These are phyloP conservation scores for Pythium catenulatum DNA, from an alignment of 352 stramenopile genomes.

Conservation along the genomic window DNA sequence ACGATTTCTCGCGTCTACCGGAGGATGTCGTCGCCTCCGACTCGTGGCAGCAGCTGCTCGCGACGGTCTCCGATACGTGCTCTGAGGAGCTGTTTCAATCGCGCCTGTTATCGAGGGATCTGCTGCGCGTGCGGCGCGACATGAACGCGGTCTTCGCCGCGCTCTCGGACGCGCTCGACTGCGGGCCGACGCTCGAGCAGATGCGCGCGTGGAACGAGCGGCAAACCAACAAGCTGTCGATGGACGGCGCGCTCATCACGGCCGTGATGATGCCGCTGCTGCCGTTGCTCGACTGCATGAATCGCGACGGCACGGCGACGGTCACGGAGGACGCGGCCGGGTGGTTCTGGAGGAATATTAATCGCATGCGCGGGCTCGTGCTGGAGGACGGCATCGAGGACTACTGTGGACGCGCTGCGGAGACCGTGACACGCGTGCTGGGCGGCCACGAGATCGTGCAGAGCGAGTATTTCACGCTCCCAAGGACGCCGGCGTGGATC, in stretches of 20 bases:
- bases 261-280: conserved; percentile 59
- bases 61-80: conserved; percentile 23
- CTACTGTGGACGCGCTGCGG: too few species aligned
- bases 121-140: conserved; percentile 61
- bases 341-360: not conserved
- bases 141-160: conserved; percentile 51
- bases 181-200: conserved; percentile 34
- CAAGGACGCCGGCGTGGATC: too few species aligned
- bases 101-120: conserved; percentile 60
- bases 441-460: too few species aligned
- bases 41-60: conserved; percentile 5
- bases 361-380: not conserved
- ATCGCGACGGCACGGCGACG: conserved; percentile 45
- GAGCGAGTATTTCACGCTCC: too few species aligned
- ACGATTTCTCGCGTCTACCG: not conserved
- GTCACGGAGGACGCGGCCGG: conserved; percentile 20
- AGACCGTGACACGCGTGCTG: too few species aligned
- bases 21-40: not conserved
- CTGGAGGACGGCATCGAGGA: not conserved
- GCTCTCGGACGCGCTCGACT: conserved; percentile 50
- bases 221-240: not conserved
- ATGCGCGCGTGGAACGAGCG: conserved; percentile 35
- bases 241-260: conserved; percentile 13
- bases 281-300: conserved; percentile 59
- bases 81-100: conserved; percentile 60